Base-by-base conservation (phyloP, 176 grass and related monocot genomes). In the Oropetium thomaeum region DNA sequence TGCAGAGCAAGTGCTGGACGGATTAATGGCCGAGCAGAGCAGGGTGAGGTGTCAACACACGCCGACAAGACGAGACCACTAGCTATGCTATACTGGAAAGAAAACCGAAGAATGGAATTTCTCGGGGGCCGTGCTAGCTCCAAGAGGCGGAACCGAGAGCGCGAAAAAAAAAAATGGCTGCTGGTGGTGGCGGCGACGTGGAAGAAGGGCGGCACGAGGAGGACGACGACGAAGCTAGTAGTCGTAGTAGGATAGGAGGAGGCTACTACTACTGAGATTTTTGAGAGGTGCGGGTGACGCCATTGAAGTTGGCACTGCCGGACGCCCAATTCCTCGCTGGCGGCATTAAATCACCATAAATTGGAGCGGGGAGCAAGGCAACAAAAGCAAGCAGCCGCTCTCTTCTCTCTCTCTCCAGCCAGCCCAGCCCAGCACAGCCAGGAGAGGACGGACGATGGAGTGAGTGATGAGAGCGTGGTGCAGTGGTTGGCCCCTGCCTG, bases 301-400 rank as follows among this genome's bases (percentile, higher is more conserved):
- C 74, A 77, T 77, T 72, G 65, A 75, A 72, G 44, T 53, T 23
- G 25, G 31, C 42, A 62, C 43, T 74, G n/a, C 39, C 58, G 40
- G 51, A 58, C 74, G 15, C 37, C 66, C 75, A 73, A 62, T 57
- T 30, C 59, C 48, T 83, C 47, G 90, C 79, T 86, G 86, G 84
- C 47, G 78, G 72, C 81, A 93, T 84, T 93, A 79, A 93, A 87
- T 69, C 72, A 74, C 83, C 86, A 88, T 88, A 83, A 90, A 87
- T 89, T 29, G 87, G 35, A 61, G 85, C 81, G 48, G 72, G 72
- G 82, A 77, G 79, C 79, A 87, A 77, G 58, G 64, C 79, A 86
- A 76, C 84, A 55, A 75, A 70, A 62, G 76, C 69, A 61, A 80
- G 42, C 58, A 85, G 82, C 65, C 63, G 34, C 35, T 26, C n/a